Base-by-base conservation (phyloP, 2,329 filamentous ascomycete species). In the Ceratocystis diversiconidia region DNA sequence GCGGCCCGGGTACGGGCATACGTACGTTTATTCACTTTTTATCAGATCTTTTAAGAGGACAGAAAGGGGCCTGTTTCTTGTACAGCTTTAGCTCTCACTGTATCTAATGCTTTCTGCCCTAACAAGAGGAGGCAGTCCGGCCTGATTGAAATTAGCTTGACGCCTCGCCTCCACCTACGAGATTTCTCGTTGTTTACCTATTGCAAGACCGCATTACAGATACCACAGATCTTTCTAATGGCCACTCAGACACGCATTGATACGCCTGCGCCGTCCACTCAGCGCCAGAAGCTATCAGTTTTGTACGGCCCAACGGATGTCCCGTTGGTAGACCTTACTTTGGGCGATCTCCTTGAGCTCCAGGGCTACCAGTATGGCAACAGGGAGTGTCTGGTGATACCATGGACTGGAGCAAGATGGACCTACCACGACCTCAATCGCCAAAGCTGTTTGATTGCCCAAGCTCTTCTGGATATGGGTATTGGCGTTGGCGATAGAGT, bases 321-420 rank as follows among this genome's bases (percentile, higher is more conserved):
- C 66, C 84, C 85, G 1, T 79, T 92, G 46, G 79, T 89, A 61
- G 83, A 90, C 67, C 76, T 90, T 62, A 90, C 87, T 0, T 79
- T 92, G 6, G 85, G 86, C 5, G 85, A 89, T 72, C 79, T 92
- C 0, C 79, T 92, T 48, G 85, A 87, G 67, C 79, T 89, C 15
- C 88, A 92, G 74, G 85, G 82, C 57, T 79, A 83, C 62, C 79
- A 84, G 61, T 84, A 88, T 73, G 82, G 84, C 28, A 78, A 81
- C 62, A 79, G 82, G 64, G 87, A 91, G 72, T 88, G 84, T 68
- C 74, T 92, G 52, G 80, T 91, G 28, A 87, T 88, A 62, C 86
- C 88, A 0, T 91, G 87, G 87, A 90, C 87, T 0, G 85, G 84
- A 0, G 82, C 86, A 3, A 79, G 88, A 70, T 91, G 87, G 87